These are phyloP conservation scores for Chlamydomonas applanata DNA, from an alignment of 139 green algal genomes.

Conservation along the genomic window DNA sequence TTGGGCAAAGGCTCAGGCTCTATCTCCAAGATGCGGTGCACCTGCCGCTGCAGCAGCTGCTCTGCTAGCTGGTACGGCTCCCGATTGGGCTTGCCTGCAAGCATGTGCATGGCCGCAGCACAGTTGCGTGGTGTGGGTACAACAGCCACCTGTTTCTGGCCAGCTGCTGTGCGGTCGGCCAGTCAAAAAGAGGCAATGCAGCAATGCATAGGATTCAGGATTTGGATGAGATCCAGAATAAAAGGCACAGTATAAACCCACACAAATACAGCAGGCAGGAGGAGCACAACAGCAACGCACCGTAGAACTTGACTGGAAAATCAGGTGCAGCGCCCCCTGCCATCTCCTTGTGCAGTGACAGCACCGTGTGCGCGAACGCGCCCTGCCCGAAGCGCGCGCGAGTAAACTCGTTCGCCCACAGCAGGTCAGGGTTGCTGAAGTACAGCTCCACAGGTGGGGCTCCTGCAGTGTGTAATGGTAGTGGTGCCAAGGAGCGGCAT, in stretches of 20 bases:
- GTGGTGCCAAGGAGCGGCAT: too few relatives aligned
- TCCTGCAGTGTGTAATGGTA: neutral
- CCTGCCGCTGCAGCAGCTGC: slow-evolving; percentile 57
- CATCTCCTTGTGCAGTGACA: slow-evolving; percentile 17
- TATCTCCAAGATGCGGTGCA: slow-evolving; percentile 2
- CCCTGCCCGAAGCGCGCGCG: slow-evolving; percentile 63
- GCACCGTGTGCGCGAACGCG: slow-evolving; percentile 20
- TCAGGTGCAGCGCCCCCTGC: slow-evolving; percentile 5
- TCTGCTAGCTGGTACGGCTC: slow-evolving; percentile 65
- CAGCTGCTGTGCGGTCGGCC: too few relatives aligned
- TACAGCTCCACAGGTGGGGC: slow-evolving; percentile 26
- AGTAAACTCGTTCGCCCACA: slow-evolving; percentile 71
- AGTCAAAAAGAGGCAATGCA: too few relatives aligned
- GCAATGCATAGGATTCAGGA: too few relatives aligned
- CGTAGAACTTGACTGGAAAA: slow-evolving; percentile 43
- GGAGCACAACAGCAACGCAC: neutral
- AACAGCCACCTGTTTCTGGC: too few relatives aligned
- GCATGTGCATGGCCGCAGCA: too few relatives aligned
- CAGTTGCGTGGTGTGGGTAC: too few relatives aligned
- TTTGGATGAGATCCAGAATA: too few relatives aligned
- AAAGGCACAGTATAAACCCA: too few relatives aligned
- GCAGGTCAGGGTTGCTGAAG: slow-evolving; percentile 64
- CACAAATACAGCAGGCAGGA: neutral
- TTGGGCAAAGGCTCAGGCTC: too few relatives aligned
- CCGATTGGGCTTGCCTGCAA: slow-evolving; percentile 58